Conservation (phyloP, 177 flowering plant species). For the Tripterygium wilfordii region DNA sequence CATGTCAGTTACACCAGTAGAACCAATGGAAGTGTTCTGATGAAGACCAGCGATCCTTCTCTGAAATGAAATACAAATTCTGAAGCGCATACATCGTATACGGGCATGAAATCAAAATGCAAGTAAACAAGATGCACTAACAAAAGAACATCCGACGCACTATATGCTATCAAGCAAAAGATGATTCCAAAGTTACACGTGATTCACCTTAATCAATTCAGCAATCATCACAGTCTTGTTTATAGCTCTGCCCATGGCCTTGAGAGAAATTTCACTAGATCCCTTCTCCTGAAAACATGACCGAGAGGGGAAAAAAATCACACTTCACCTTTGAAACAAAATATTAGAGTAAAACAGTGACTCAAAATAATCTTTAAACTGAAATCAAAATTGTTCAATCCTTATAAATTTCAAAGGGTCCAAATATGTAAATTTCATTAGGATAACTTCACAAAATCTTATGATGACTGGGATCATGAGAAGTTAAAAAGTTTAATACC, state of each 20-base stretch:
- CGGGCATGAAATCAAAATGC: not conserved
- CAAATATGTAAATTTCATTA: no score
- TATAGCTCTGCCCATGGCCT: conserved; percentile 79
- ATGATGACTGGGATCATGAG: no score
- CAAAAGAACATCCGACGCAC: no score
- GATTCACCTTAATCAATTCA: conserved; percentile 51
- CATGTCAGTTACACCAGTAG: conserved; percentile 50
- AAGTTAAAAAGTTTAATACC: no score
- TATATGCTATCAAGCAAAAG: not conserved
- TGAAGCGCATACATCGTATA: no score
- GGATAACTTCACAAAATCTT: no score
- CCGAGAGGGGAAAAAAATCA: not conserved
- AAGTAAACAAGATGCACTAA: not conserved
- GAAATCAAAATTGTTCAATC: no score
- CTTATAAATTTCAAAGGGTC: no score
- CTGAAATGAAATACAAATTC: conserved; percentile 17
- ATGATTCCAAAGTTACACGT: not conserved
- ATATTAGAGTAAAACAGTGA: not conserved
- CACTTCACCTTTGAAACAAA: not conserved
- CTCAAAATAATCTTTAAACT: not conserved
- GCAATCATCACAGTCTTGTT: conserved; percentile 71
- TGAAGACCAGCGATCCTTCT: conserved; percentile 58
- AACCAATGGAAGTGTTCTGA: conserved; percentile 49
- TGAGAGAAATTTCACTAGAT: conserved; percentile 51
- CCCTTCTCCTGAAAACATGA: conserved; percentile 44